Evolutionary conservation across 2,329 filamentous ascomycete genomes (phyloP).

Genomic region (Neonectria magnoliae): DNA sequence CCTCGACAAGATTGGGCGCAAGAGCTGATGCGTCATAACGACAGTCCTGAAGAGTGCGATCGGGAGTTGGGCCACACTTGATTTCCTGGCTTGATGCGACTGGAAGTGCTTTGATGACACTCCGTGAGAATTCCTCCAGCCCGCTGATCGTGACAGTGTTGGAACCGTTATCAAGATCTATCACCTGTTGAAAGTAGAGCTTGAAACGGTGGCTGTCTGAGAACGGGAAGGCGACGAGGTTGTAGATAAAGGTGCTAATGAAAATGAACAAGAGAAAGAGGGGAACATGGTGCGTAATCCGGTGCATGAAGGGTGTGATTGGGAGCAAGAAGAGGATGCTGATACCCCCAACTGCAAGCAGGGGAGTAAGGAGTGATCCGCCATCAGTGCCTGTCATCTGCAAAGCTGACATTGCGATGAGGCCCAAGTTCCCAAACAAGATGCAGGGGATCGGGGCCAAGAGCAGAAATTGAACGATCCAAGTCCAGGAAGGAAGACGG

Average conservation of each 20-base stretch:
- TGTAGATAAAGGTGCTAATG: conserved; percentile 82
- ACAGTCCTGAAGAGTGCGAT: conserved; percentile 69
- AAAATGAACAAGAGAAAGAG: conserved; percentile 79
- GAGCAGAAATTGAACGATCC: conserved; percentile 86
- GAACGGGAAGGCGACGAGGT: conserved; percentile 88
- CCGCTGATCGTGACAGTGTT: conserved; percentile 77
- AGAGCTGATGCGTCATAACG: conserved; percentile 71
- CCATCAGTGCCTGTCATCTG: conserved; percentile 89
- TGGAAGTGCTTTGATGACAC: conserved; percentile 75
- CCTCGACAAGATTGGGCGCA: conserved; percentile 67
- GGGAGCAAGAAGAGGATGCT: conserved; percentile 80
- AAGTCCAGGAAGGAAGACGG: conserved; percentile 82
- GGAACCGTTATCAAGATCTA: conserved; percentile 78
- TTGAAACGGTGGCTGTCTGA: conserved; percentile 83
- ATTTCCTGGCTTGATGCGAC: conserved; percentile 72
- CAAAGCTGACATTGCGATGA: conserved; percentile 77
- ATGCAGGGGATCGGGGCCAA: conserved; percentile 82
- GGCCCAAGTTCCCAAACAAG: conserved; percentile 77
- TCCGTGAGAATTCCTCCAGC: conserved; percentile 71
- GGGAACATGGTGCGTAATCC: conserved; percentile 84
- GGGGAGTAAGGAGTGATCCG: conserved; percentile 74
- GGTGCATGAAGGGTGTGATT: conserved; percentile 84
- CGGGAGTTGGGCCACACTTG: conserved; percentile 58
- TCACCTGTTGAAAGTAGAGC: conserved; percentile 83
- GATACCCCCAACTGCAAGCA: conserved; percentile 74